Conservation (phyloP, 176 grass and related monocot genomes). For the Avena insularis region DNA sequence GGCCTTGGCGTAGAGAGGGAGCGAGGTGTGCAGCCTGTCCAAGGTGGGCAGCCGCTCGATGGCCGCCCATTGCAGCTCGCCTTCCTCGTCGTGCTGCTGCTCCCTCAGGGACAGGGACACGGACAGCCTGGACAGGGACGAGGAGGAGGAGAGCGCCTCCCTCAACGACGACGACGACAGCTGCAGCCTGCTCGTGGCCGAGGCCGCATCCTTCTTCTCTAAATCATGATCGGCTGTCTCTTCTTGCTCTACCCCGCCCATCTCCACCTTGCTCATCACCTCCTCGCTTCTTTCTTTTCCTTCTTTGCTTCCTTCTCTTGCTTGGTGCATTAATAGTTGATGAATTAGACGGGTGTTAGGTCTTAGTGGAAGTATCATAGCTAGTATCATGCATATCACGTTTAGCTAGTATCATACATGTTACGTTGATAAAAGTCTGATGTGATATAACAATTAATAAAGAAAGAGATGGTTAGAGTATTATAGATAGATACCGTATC, state of each 20-base stretch:
- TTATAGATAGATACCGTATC: too few species aligned
- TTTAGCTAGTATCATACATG: too few species aligned
- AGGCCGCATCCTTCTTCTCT: not conserved
- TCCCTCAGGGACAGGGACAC: not conserved
- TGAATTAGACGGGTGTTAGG: too few species aligned
- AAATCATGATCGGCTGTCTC: not conserved
- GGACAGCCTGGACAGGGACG: not conserved
- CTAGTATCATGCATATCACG: too few species aligned
- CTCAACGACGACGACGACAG: constrained; percentile 23
- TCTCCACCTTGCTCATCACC: constrained; percentile 8
- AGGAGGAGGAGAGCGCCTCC: constrained; percentile 1
- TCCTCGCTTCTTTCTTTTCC: not conserved
- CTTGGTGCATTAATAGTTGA: too few species aligned
- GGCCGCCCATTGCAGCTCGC: constrained; percentile 66
- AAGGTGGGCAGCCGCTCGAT: constrained; percentile 65
- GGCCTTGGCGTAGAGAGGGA: constrained; percentile 10
- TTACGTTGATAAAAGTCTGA: too few species aligned
- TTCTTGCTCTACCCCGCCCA: not conserved
- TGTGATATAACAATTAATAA: too few species aligned
- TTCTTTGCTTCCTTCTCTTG: not conserved
- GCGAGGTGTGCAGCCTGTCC: constrained; percentile 54
- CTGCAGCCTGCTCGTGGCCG: not conserved
- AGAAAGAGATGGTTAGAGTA: too few species aligned
- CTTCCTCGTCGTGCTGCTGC: constrained; percentile 49
- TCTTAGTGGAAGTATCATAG: too few species aligned